Evolutionary conservation across 768 basidiomycete genomes (phyloP), one percentile per base, ranked within the genome.

Genomic region (Tephrocybe rancida): DNA sequence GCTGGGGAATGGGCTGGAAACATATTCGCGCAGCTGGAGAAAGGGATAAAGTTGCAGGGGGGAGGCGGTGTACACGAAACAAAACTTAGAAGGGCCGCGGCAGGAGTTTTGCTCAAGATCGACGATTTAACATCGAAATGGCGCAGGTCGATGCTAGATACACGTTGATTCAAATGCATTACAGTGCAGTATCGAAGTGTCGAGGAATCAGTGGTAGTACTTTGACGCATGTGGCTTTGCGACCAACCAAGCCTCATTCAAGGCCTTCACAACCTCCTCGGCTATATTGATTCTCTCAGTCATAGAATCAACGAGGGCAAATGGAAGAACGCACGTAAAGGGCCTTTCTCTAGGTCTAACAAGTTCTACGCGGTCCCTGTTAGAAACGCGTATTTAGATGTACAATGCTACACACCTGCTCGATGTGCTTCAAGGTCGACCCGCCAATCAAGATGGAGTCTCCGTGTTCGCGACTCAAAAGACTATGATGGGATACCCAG

Each of bases 51-150:
- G 45, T 70, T 86, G 22, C 70, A 79, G 56, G 84, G 87, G 2
- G 80, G 83, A 3, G 88, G 91, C 42, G 89, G 92, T 18, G 61
- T 77, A 44, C 76, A 86, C 56, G 85, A 86, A 64, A 66, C 78
- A 1, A 81, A 82, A 57, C 64, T 93, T 29, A 80, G 79, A 49
- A 82, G 86, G 49, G 85, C 84, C 1, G 85, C 87, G 2, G 92
- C 92, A 1, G 92, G 91, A 0, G 87, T 95, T 1, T 66, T 95
- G 39, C 69, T 97, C 50, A 92, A 90, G 65, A 81, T 92, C 5
- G 88, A 93, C 47, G 84, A 86, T 57, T 70, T 92, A 16, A 78
- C 80, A 3, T 81, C 82, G 37, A 83, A 73, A 64, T 91, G 88
- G 88, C 74, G 82, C 34, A 77, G 84, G 43, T 80, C 83, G 0